These are phyloP conservation scores for Pseudogymnoascus sp. DNA, from an alignment of 2,329 filamentous ascomycete genomes.

Conservation along the genomic window DNA sequence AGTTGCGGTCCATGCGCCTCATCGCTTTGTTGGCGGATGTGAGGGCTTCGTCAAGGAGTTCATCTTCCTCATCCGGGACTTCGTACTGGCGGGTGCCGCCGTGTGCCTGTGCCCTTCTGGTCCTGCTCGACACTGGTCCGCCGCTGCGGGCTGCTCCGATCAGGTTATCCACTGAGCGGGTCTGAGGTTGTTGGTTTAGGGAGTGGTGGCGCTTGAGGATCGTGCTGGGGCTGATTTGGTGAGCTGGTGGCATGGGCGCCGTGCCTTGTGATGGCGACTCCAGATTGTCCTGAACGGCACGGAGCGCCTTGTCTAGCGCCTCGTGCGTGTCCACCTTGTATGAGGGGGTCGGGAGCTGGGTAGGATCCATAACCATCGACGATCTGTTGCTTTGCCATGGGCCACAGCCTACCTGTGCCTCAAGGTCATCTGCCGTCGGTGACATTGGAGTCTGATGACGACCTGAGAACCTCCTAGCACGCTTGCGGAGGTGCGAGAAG, in stretches of 20 bases:
- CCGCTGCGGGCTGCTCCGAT: conserved; percentile 46
- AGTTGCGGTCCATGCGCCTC: conserved; percentile 54
- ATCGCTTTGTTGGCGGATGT: conserved; percentile 70
- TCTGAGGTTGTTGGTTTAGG: conserved; percentile 44
- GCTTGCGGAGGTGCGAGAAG: conserved; percentile 93
- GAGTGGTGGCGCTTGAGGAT: conserved; percentile 61
- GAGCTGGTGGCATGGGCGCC: conserved; percentile 45
- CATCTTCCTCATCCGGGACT: conserved; percentile 92
- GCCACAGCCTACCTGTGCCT: conserved; percentile 85
- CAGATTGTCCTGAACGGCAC: conserved; percentile 46
- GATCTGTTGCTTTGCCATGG: conserved; percentile 84
- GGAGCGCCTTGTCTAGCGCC: conserved; percentile 52
- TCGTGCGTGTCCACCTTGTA: conserved; percentile 53
- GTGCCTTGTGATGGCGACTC: conserved; percentile 33
- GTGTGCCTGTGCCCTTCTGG: conserved; percentile 67
- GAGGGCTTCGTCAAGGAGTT: conserved; percentile 84
- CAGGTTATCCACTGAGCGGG: conserved; percentile 58
- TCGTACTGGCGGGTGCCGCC: conserved; percentile 82
- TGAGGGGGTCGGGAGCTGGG: conserved; percentile 40
- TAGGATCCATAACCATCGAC: conserved; percentile 66
- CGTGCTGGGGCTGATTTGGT: conserved; percentile 44
- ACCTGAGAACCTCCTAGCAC: conserved; percentile 85
- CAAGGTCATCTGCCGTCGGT: conserved; percentile 76
- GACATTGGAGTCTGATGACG: conserved; percentile 78
- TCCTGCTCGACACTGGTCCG: conserved; percentile 69